Conservation (phyloP, 2,329 filamentous ascomycete genomes). For the Colletotrichum lupini region DNA sequence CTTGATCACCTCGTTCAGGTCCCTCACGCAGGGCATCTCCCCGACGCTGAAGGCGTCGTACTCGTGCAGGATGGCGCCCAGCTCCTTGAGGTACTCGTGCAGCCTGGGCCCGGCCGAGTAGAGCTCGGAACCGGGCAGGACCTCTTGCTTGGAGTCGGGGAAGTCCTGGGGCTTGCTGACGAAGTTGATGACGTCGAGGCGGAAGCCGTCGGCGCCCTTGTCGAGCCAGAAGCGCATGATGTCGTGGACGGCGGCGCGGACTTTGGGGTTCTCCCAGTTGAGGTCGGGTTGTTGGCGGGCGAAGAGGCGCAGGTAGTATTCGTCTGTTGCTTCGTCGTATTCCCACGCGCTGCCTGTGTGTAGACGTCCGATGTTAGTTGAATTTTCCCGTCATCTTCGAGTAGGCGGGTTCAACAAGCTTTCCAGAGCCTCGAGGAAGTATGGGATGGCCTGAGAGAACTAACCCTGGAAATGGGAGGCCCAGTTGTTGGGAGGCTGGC, state of each 20-base stretch:
- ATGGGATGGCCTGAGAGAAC: neutral
- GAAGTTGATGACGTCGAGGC: slow-evolving; percentile 76
- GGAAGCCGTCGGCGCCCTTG: slow-evolving; percentile 73
- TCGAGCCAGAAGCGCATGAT: slow-evolving; percentile 81
- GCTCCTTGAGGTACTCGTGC: slow-evolving; percentile 58
- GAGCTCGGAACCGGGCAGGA: slow-evolving; percentile 50
- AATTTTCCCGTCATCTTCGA: fast-evolving
- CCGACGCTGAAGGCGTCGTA: slow-evolving; percentile 64
- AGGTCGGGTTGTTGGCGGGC: slow-evolving; percentile 78
- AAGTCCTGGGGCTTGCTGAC: slow-evolving; percentile 70
- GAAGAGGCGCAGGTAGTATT: slow-evolving; percentile 76
- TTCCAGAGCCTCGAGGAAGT: too few species aligned
- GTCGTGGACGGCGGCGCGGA: slow-evolving; percentile 74
- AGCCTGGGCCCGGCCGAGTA: slow-evolving; percentile 65
- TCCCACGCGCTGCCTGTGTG: slow-evolving; percentile 56
- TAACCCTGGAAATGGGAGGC: slow-evolving; percentile 51
- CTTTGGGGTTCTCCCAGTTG: slow-evolving; percentile 78
- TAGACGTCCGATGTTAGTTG: neutral
- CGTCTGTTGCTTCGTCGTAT: slow-evolving; percentile 59
- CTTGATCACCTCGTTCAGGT: slow-evolving; percentile 54
- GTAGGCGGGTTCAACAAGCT: too few species aligned
- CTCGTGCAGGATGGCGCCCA: slow-evolving; percentile 55
- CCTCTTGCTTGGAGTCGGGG: slow-evolving; percentile 56
- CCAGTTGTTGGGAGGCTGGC: slow-evolving; percentile 72
- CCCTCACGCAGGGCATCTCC: slow-evolving; percentile 60